Evolutionary conservation across 1,284 basidiomycete genomes (phyloP).

Genomic region (Cystobasidiaceae sp.): DNA sequence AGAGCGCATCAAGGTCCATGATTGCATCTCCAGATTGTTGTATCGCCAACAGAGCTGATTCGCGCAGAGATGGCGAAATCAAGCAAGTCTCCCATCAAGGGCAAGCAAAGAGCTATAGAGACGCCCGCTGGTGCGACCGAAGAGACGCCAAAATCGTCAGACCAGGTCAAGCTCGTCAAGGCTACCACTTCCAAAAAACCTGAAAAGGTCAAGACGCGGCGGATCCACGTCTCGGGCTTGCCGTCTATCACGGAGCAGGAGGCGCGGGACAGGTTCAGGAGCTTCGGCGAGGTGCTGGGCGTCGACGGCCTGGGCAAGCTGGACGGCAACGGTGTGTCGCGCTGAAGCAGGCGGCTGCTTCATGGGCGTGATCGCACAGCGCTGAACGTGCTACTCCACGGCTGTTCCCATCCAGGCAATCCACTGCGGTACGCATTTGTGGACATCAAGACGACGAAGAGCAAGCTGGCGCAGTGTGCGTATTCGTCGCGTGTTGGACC

Average conservation of each 20-base stretch:
- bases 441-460: constrained; percentile 28
- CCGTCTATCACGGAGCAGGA: constrained; percentile 23
- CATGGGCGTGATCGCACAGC: neutral
- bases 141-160: neutral
- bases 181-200: constrained; percentile 14
- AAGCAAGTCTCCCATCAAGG: neutral
- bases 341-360: neutral
- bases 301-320: constrained; percentile 28
- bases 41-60: neutral
- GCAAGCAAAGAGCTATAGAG: constrained; percentile 6
- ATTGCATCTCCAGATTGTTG: no score
- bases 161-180: neutral
- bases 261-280: constrained; percentile 22
- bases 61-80: constrained; percentile 3
- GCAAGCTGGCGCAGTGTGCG: constrained; percentile 28
- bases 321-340: constrained; percentile 17
- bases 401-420: neutral
- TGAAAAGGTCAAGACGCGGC: constrained; percentile 26
- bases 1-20: no score
- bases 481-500: neutral
- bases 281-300: constrained; percentile 11
- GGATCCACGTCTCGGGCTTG: constrained; percentile 23
- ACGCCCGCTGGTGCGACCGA: neutral
- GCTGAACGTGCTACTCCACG: neutral
- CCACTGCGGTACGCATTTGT: constrained; percentile 26